A percentile compares a stretch with the other conserved stretches of the same genome.
Evolutionary conservation across 2,329 filamentous ascomycete genomes (phyloP).

Genomic region (Aspergillus fumigatiaffinis): DNA sequence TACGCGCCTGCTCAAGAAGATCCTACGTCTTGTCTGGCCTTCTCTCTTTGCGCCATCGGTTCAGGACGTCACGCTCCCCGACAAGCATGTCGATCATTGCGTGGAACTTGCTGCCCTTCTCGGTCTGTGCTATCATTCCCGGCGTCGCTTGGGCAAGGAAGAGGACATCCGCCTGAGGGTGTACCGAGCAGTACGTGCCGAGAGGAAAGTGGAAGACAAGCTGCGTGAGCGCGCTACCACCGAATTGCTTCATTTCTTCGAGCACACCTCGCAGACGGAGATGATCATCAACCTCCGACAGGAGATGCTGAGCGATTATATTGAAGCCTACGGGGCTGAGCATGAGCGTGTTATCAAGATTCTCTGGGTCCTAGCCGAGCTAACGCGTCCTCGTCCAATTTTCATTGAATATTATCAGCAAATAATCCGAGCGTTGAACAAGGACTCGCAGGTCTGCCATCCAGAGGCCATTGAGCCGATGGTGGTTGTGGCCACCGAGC

Average conservation of each 20-base stretch:
- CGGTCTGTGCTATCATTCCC: conserved; percentile 43
- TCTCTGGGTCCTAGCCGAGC: conserved; percentile 35
- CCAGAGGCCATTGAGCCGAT: conserved; percentile 38
- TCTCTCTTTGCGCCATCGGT: conserved; percentile 45
- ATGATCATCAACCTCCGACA: conserved; percentile 35
- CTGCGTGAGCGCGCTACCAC: conserved; percentile 24
- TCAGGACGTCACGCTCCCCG: conserved; percentile 43
- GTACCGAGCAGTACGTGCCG: conserved; percentile 31
- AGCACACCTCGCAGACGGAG: conserved; percentile 30
- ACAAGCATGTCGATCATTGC: conserved; percentile 41
- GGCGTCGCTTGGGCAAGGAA: conserved; percentile 34
- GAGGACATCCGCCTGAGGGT: conserved; percentile 35
- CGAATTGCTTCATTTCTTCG: conserved; percentile 28
- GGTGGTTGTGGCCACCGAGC: conserved; percentile 35
- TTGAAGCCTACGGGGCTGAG: conserved; percentile 30
- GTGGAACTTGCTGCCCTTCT: conserved; percentile 47
- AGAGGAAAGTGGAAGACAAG: conserved; percentile 30
- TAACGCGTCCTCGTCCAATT: conserved; percentile 35
- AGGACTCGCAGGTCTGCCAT: conserved; percentile 30
- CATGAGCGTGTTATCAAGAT: conserved; percentile 36
- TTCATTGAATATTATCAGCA: conserved; percentile 39
- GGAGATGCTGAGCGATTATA: conserved; percentile 38
- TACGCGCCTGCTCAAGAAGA: conserved; percentile 42
- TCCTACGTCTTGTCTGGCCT: conserved; percentile 46
- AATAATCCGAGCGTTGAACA: conserved; percentile 37